Conservation (phyloP, 768 basidiomycete species). For the Tylopilus sp. region DNA sequence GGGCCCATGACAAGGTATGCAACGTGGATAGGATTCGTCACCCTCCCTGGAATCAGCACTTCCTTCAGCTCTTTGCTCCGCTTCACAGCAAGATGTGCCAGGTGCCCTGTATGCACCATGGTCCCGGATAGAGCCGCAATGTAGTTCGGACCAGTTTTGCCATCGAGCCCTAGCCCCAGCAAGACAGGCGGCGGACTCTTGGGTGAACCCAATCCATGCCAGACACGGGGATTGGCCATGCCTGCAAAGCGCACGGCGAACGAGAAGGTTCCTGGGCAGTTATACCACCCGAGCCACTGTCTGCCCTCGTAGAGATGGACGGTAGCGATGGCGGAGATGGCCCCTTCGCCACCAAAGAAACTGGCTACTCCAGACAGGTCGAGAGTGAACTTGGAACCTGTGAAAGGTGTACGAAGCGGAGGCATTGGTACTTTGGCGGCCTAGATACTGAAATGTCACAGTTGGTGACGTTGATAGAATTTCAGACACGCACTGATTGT, state of each 20-base stretch:
- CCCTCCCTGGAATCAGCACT: constrained; percentile 18
- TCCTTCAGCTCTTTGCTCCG: constrained; percentile 6
- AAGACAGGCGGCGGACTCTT: constrained; percentile 13
- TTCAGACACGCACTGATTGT: too few relatives aligned
- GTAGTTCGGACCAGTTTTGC: constrained; percentile 27
- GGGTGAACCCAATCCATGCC: constrained; percentile 25
- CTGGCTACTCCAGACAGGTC: constrained; percentile 31
- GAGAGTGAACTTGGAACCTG: constrained; percentile 17
- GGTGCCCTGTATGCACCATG: constrained; percentile 18
- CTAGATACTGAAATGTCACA: too few relatives aligned
- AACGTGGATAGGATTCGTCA: constrained; percentile 16
- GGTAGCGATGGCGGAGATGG: constrained; percentile 33
- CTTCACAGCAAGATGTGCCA: constrained; percentile 21
- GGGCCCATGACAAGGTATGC: constrained; percentile 12
- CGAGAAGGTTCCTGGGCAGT: constrained; percentile 32
- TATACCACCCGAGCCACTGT: constrained; percentile 37
- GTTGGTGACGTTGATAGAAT: too few relatives aligned
- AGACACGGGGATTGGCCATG: constrained; percentile 25
- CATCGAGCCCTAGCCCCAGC: constrained; percentile 31
- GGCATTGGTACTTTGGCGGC: constrained; percentile 13
- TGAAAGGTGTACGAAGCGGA: constrained; percentile 15
- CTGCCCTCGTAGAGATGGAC: constrained; percentile 32
- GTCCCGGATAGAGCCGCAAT: constrained; percentile 26
- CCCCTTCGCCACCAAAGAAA: constrained; percentile 36
- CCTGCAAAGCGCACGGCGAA: constrained; percentile 32